Conservation (phyloP, 1,139 yeast genomes). For the Wickerhamiella infanticola region DNA sequence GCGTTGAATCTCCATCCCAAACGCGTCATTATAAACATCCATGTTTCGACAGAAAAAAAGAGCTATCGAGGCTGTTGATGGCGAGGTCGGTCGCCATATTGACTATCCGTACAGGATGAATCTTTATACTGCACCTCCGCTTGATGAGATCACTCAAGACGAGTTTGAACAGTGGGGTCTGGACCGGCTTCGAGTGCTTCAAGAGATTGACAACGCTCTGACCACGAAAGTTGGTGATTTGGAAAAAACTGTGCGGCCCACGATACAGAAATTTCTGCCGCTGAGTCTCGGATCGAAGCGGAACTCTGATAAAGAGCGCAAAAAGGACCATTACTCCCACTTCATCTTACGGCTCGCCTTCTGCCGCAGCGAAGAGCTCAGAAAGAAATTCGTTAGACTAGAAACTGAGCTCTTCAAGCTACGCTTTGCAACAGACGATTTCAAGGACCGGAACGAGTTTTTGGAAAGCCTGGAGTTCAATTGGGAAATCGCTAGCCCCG, state of each 20-base stretch:
- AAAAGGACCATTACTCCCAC: constrained; percentile 86
- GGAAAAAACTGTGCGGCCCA: constrained; percentile 48
- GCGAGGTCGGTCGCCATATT: constrained; percentile 18
- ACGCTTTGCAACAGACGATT: constrained; percentile 50
- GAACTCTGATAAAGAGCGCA: constrained; percentile 36
- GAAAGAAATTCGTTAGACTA: constrained; percentile 60
- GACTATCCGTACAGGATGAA: constrained; percentile 40
- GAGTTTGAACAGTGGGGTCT: constrained; percentile 94
- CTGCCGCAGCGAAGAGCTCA: constrained; percentile 69
- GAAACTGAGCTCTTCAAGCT: constrained; percentile 63
- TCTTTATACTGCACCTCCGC: constrained; percentile 57
- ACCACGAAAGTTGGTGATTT: constrained; percentile 38
- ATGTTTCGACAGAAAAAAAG: constrained; percentile 1
- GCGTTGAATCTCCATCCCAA: not conserved
- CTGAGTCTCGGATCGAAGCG: constrained; percentile 27
- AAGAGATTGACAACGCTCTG: constrained; percentile 62
- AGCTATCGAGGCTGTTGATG: not conserved
- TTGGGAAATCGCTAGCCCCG: constrained; percentile 53
- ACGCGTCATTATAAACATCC: not conserved
- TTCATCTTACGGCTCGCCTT: constrained; percentile 76
- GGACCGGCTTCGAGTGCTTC: constrained; percentile 66
- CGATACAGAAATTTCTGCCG: constrained; percentile 52
- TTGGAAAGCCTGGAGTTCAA: constrained; percentile 37
- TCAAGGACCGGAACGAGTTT: constrained; percentile 57
- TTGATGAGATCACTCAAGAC: constrained; percentile 72